These are phyloP conservation scores for Hsuehochloa calcarea DNA, from an alignment of 176 grass and related monocot species.

Conservation along the genomic window DNA sequence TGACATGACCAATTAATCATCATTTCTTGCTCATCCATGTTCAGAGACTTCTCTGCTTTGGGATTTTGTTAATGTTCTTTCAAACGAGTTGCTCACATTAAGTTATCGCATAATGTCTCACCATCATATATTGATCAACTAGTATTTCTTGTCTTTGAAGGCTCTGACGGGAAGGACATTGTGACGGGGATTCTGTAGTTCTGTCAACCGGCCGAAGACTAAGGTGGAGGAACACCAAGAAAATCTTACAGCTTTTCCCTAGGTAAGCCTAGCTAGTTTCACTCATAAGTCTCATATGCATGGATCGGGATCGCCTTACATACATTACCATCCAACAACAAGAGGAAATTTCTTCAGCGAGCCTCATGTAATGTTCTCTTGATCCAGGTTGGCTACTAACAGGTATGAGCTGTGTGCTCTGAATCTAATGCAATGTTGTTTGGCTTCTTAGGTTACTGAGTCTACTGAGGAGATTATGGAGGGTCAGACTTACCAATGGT, in stretches of 20 bases:
- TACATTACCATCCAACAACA: not conserved
- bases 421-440: constrained; percentile 22
- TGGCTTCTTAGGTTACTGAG: constrained; percentile 52
- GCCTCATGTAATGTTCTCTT: not conserved
- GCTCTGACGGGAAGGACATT: not conserved
- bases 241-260: not conserved
- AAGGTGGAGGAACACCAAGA: not conserved
- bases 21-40: not conserved
- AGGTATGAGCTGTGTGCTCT: no score
- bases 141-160: not conserved
- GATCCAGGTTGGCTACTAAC: not conserved
- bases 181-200: not conserved
- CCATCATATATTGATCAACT: not conserved
- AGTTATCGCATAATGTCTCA: not conserved
- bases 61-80: not conserved
- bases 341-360: not conserved
- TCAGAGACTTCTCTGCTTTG: not conserved
- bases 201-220: not conserved
- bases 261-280: not conserved
- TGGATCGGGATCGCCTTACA: not conserved
- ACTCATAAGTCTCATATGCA: not conserved
- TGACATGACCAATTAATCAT: no score
- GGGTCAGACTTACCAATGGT: constrained; percentile 70
- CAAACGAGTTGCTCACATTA: not conserved
- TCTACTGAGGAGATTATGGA: constrained; percentile 58